A percentile compares a stretch with the other conserved stretches of the same genome.
Evolutionary conservation across 257 asterid species (phyloP).

Genomic region (Henckelia pumila): DNA sequence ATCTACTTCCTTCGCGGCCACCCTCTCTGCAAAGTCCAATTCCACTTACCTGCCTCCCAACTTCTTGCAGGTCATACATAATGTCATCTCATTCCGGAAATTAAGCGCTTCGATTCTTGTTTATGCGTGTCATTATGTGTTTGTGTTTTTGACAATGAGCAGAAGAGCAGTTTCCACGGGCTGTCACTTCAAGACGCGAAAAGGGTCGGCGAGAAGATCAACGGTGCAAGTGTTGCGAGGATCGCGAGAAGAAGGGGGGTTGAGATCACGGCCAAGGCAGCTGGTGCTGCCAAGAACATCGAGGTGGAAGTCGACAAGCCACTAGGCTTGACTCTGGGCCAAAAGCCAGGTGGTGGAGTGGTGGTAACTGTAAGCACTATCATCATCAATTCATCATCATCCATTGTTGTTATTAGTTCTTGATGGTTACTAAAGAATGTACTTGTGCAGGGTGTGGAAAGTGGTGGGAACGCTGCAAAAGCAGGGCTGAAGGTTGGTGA

Average conservation of each 20-base stretch:
- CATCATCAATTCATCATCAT: neutral
- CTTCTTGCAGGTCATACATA: slow-evolving; percentile 37
- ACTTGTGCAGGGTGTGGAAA: slow-evolving; percentile 63
- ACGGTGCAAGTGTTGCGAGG: slow-evolving; percentile 14
- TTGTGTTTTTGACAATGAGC: slow-evolving; percentile 3
- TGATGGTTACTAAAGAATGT: neutral
- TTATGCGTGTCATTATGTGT: neutral
- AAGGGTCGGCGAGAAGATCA: slow-evolving; percentile 38
- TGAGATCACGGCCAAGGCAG: slow-evolving; percentile 60
- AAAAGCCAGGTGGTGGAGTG: slow-evolving; percentile 88
- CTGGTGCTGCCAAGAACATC: slow-evolving; percentile 69
- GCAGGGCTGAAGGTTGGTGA: slow-evolving; percentile 96
- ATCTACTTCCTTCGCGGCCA: slow-evolving; percentile 59
- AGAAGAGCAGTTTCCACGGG: slow-evolving; percentile 79
- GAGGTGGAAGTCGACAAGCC: slow-evolving; percentile 99
- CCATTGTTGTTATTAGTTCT: too few relatives aligned
- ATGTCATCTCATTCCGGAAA: too few relatives aligned
- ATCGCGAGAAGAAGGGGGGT: slow-evolving; percentile 38
- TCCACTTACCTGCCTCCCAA: slow-evolving; percentile 33
- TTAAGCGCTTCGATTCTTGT: neutral
- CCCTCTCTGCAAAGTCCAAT: slow-evolving; percentile 32
- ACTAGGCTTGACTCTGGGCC: slow-evolving; percentile 89
- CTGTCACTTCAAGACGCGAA: slow-evolving; percentile 60
- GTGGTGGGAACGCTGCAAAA: slow-evolving; percentile 94
- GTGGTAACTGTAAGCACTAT: slow-evolving; percentile 63